Evolutionary conservation across 805 yeast genomes (phyloP).

Genomic region (Wickerhamiella sergipiensis): DNA sequence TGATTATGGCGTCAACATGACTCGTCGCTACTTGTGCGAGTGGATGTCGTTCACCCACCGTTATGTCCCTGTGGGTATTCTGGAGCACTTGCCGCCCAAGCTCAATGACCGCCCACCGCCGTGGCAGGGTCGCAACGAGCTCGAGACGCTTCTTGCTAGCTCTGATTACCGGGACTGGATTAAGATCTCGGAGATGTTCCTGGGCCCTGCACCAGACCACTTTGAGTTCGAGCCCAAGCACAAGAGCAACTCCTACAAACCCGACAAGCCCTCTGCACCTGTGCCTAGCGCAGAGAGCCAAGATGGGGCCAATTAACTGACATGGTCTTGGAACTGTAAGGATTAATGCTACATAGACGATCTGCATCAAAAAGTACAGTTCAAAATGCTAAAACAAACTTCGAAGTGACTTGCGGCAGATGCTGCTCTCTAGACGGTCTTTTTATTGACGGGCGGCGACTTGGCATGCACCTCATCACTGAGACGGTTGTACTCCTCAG

Average conservation of each 20-base stretch:
- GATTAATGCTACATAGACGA: background rate
- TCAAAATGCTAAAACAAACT: background rate
- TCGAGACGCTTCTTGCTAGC: slow-evolving; percentile 81
- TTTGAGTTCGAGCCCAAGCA: slow-evolving; percentile 88
- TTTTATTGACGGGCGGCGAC: slow-evolving; percentile 15
- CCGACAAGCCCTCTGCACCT: background rate
- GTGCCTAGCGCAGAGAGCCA: background rate
- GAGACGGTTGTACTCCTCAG: slow-evolving; percentile 45
- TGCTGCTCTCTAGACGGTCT: slow-evolving; percentile 17
- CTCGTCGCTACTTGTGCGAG: slow-evolving; percentile 88
- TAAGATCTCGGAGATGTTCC: slow-evolving; percentile 85
- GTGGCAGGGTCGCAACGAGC: slow-evolving; percentile 85
- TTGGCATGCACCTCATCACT: slow-evolving; percentile 25
- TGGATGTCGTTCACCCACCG: slow-evolving; percentile 88
- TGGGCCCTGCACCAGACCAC: slow-evolving; percentile 66
- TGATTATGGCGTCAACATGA: slow-evolving; percentile 77
- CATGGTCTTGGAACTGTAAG: too few relatives aligned
- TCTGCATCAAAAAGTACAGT: background rate
- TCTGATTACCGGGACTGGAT: slow-evolving; percentile 89
- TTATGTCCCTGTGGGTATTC: slow-evolving; percentile 85
- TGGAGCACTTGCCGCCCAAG: slow-evolving; percentile 78
- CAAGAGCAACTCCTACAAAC: slow-evolving; percentile 71
- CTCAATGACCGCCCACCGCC: slow-evolving; percentile 87
- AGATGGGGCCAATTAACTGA: too few relatives aligned
- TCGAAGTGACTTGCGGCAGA: background rate